phyloP scores from a whole-genome alignment of 257 asterid species.

The Misopates orontium region DNA sequence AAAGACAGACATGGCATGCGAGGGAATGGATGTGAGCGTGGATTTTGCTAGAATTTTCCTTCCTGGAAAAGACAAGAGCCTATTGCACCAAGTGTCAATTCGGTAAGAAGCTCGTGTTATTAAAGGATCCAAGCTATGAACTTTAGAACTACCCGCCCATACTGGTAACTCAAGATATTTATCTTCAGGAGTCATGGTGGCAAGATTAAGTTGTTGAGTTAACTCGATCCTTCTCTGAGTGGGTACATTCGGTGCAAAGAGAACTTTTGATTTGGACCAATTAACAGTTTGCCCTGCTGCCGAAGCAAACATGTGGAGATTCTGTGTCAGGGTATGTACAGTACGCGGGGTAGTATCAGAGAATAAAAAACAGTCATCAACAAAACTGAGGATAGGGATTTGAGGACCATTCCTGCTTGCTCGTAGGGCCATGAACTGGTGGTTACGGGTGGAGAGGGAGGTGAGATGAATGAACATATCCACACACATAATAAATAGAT shows the following conservation, averaged over 20 bases:
- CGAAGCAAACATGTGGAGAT: neutral
- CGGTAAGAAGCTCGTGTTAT: neutral
- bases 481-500: neutral
- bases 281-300: neutral
- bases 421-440: neutral
- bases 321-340: neutral
- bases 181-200: neutral
- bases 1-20: too few species aligned
- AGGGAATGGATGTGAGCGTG: too few species aligned
- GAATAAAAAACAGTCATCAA: neutral
- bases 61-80: neutral
- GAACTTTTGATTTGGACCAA: neutral
- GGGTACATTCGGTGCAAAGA: neutral
- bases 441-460: neutral
- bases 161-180: neutral
- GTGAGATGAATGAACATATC: neutral
- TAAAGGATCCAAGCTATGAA: neutral
- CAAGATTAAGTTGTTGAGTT: neutral
- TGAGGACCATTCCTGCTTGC: neutral
- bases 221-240: too few species aligned
- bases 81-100: neutral
- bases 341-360: neutral
- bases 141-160: neutral
- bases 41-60: too few species aligned
- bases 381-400: neutral